phyloP scores from a whole-genome alignment of 768 basidiomycete genomes.

The Pholiota microspora region DNA sequence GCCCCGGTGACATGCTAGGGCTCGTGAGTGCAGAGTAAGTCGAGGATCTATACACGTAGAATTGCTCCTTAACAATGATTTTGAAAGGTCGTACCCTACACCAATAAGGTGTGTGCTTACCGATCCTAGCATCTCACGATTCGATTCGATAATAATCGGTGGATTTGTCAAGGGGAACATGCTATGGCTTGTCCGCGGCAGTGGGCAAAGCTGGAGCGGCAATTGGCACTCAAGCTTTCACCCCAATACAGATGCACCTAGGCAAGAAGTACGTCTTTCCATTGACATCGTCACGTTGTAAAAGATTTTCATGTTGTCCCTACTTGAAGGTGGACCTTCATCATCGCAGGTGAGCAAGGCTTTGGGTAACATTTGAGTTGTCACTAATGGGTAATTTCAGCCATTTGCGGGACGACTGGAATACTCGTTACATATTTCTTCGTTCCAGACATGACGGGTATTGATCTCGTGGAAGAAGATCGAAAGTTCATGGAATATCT shows the following conservation, averaged over 20 bases:
- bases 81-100: constrained; percentile 56
- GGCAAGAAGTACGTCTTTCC: constrained; percentile 48
- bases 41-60: neutral
- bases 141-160: no score
- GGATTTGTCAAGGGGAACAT: constrained; percentile 46
- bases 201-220: constrained; percentile 73
- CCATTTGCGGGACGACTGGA: constrained; percentile 64
- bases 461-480: constrained; percentile 68
- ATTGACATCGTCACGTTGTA: neutral
- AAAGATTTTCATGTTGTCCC: constrained; percentile 1
- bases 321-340: constrained; percentile 58
- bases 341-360: constrained; percentile 37
- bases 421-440: constrained; percentile 67
- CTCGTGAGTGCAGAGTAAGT: constrained; percentile 64
- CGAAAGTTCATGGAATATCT: constrained; percentile 59
- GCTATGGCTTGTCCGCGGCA: constrained; percentile 67
- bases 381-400: constrained; percentile 23
- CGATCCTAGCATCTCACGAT: no score
- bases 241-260: constrained; percentile 65
- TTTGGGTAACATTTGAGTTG: neutral
- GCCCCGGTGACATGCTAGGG: constrained; percentile 71
- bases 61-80: constrained; percentile 1
- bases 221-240: constrained; percentile 69
- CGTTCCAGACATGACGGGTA: constrained; percentile 64
- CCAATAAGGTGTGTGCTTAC: constrained; percentile 49